Conservation (phyloP, 768 basidiomycete species). For the Tephrocybe sp. region DNA sequence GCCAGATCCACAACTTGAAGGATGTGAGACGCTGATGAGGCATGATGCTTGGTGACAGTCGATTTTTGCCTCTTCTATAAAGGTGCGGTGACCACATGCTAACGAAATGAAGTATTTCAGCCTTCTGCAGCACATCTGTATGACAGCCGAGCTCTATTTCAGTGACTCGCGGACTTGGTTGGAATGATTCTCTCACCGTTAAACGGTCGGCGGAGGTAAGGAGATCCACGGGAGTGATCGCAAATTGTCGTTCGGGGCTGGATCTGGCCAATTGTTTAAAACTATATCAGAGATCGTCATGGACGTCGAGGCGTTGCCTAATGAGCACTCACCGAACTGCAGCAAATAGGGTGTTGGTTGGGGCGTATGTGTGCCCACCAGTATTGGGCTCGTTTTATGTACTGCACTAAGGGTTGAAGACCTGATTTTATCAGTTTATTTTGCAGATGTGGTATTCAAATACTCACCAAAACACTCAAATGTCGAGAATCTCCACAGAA, state of each 20-base stretch:
- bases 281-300: slow-evolving; percentile 26
- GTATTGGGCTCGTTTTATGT: no score
- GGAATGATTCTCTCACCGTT: slow-evolving; percentile 22
- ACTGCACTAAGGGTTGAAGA: no score
- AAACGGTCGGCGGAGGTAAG: slow-evolving; percentile 55
- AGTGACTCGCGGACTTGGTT: slow-evolving; percentile 23
- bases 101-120: slow-evolving; percentile 49
- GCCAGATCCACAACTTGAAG: slow-evolving; percentile 36
- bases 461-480: no score
- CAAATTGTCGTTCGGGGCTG: slow-evolving; percentile 33
- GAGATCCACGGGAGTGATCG: slow-evolving; percentile 28
- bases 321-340: slow-evolving; percentile 6
- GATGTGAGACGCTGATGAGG: slow-evolving; percentile 47
- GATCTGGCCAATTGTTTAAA: slow-evolving; percentile 26
- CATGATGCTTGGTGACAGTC: slow-evolving; percentile 54
- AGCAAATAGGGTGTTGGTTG: slow-evolving; percentile 2
- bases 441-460: no score
- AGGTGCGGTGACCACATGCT: slow-evolving; percentile 56
- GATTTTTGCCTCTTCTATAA: slow-evolving; percentile 37
- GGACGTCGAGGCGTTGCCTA: neutral
- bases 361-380: neutral
- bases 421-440: no score
- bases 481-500: no score
- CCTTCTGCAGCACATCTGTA: slow-evolving; percentile 62
- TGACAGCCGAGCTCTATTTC: slow-evolving; percentile 16